These are phyloP conservation scores for Adansonia grandidieri DNA, from an alignment of 441 rosid genomes.

Conservation along the genomic window DNA sequence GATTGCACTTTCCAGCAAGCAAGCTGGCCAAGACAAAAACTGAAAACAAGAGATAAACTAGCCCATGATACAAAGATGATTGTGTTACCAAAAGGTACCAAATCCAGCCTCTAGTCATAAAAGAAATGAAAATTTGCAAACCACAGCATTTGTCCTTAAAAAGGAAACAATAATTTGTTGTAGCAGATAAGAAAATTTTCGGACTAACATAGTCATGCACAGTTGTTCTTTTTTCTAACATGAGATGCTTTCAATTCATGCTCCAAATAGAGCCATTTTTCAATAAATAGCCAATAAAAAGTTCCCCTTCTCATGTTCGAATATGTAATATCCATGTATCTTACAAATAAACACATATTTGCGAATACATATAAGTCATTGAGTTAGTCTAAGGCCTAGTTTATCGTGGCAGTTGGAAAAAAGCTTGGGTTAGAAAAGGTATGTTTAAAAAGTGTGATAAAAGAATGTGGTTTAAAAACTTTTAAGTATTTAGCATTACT, in stretches of 20 bases:
- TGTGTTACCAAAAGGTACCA: constrained; percentile 31
- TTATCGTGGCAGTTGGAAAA: no score
- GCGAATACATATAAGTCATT: no score
- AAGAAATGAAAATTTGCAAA: constrained; percentile 35
- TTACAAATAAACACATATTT: background rate
- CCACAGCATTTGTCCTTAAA: no score
- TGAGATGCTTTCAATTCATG: constrained; percentile 50
- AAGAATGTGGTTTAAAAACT: no score
- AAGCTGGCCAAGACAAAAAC: constrained; percentile 52
- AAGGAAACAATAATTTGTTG: background rate
- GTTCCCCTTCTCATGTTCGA: background rate
- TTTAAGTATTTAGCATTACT: no score
- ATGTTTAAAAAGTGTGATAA: no score
- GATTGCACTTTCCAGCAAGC: constrained; percentile 84
- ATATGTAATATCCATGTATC: background rate
- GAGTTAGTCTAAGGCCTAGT: no score
- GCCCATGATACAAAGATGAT: constrained; percentile 29
- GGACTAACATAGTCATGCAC: constrained; percentile 42
- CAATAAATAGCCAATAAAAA: constrained; percentile 10
- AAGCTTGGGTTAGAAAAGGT: no score
- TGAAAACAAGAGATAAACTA: constrained; percentile 28
- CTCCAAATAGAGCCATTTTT: constrained; percentile 49
- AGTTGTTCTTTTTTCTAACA: constrained; percentile 43
- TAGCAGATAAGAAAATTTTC: constrained; percentile 31
- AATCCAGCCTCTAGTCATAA: constrained; percentile 34